Evolutionary conservation across 768 basidiomycete species (phyloP).

Genomic region (Termitomyces sp.): DNA sequence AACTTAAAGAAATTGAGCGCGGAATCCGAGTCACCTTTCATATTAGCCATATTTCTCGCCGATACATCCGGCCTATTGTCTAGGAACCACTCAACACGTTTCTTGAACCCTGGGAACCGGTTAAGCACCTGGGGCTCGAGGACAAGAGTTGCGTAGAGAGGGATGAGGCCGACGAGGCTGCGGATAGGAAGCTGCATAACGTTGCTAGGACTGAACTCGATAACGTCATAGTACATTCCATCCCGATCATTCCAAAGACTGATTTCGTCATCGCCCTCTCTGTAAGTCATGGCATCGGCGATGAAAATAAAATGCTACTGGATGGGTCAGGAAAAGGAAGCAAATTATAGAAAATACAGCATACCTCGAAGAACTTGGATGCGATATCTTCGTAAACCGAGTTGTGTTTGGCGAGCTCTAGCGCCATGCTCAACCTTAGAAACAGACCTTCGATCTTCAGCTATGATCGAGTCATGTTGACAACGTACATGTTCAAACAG

Average conservation of each 20-base stretch:
- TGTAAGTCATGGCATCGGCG: constrained; percentile 96
- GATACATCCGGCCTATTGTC: constrained; percentile 89
- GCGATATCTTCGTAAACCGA: constrained; percentile 98
- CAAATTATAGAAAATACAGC: constrained; percentile 5
- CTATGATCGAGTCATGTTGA: not conserved
- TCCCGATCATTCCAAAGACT: constrained; percentile 96
- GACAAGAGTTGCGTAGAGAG: constrained; percentile 91
- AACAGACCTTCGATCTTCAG: constrained; percentile 3
- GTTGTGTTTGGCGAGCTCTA: constrained; percentile 98
- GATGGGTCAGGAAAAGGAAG: not conserved
- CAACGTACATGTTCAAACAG: constrained; percentile 84
- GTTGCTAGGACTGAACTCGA: constrained; percentile 78
- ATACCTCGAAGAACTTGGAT: constrained; percentile 92
- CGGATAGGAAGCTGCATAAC: constrained; percentile 91
- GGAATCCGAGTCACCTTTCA: constrained; percentile 57
- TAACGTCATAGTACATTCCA: constrained; percentile 98
- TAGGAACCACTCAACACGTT: constrained; percentile 98
- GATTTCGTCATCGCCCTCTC: constrained; percentile 69
- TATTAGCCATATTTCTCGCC: constrained; percentile 92
- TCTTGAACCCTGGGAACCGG: constrained; percentile 96
- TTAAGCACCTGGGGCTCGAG: constrained; percentile 88
- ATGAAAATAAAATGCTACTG: constrained; percentile 94
- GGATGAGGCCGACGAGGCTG: constrained; percentile 96
- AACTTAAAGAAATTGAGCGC: not conserved
- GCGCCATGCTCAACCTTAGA: constrained; percentile 88